Percentiles rank a stretch among this genome's conserved stretches.
Evolutionary conservation across 345 rosid genomes (phyloP).

Genomic region (Arabidopsis suecica): DNA sequence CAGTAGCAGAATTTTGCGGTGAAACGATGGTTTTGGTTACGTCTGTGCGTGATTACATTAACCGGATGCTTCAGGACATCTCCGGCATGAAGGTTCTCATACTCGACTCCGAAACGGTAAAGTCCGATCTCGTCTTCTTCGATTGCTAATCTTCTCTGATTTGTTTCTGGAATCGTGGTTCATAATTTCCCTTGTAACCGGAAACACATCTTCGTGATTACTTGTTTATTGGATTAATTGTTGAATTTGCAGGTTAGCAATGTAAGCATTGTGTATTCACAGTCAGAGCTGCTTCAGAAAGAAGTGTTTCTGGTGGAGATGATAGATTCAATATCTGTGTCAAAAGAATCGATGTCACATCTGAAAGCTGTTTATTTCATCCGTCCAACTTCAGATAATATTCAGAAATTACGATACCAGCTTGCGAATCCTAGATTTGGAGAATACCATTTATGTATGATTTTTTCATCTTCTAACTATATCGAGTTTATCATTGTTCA

Average conservation of each 20-base stretch:
- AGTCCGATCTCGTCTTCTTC: constrained; percentile 18
- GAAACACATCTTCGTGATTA: neutral
- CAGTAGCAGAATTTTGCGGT: constrained; percentile 5
- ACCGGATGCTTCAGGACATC: constrained; percentile 94
- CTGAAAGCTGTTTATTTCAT: constrained; percentile 91
- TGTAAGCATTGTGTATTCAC: constrained; percentile 92
- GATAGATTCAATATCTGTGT: constrained; percentile 82
- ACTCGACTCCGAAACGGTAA: constrained; percentile 94
- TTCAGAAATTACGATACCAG: constrained; percentile 84
- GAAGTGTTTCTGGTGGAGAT: constrained; percentile 94
- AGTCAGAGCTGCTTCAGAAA: constrained; percentile 93
- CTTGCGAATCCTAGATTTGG: constrained; percentile 87
- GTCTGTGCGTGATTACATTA: constrained; percentile 86
- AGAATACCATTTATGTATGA: constrained; percentile 85
- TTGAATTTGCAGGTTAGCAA: constrained; percentile 69
- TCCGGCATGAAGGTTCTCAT: constrained; percentile 99
- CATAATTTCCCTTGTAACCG: neutral
- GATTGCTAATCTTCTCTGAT: neutral
- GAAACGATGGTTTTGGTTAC: constrained; percentile 72
- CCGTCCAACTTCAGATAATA: constrained; percentile 85
- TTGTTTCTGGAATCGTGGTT: constrained; percentile 2
- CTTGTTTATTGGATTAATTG: neutral
- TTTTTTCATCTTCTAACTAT: constrained; percentile 16
- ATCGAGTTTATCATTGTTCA: constrained; percentile 17
- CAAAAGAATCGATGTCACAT: constrained; percentile 92